These are phyloP conservation scores for Rutstroemia sp. DNA, from an alignment of 2,329 filamentous ascomycete genomes.

Conservation along the genomic window DNA sequence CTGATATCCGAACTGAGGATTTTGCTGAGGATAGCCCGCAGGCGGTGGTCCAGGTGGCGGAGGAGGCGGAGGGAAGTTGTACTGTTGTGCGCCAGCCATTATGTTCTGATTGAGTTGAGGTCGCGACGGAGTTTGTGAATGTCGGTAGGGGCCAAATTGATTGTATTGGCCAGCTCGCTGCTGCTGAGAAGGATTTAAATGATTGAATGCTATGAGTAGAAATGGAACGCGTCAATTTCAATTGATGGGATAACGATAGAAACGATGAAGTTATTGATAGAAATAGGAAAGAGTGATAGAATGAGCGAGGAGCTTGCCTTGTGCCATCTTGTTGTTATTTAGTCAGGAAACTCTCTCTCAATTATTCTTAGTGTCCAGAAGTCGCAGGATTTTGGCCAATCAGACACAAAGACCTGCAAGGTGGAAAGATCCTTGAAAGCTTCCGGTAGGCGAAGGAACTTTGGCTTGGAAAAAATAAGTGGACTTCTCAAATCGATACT, in stretches of 20 bases:
- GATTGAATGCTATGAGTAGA: neutral
- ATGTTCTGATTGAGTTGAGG: neutral
- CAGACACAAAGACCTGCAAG: neutral
- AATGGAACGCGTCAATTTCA: neutral
- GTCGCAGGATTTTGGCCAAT: neutral
- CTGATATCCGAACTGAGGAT: constrained; percentile 24
- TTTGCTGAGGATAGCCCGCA: constrained; percentile 21
- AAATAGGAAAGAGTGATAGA: neutral
- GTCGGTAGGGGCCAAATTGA: neutral
- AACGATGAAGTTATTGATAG: neutral
- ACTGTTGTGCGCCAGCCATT: constrained; percentile 28
- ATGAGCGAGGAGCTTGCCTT: neutral
- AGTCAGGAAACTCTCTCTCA: neutral
- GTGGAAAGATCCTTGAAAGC: too few species aligned
- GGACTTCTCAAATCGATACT: too few species aligned
- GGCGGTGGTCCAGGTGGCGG: constrained; percentile 25
- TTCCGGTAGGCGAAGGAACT: too few species aligned
- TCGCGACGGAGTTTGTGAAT: neutral
- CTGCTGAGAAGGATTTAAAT: neutral
- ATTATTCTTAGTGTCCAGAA: too few species aligned
- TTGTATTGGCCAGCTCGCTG: neutral
- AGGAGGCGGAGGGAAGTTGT: constrained; percentile 30
- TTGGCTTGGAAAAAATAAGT: too few species aligned
- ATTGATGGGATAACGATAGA: neutral
- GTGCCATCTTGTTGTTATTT: neutral